Percentiles rank a stretch among this genome's conserved stretches.
phyloP scores from a whole-genome alignment of 805 yeast genomes.

The Wickerhamiella australiensis region DNA sequence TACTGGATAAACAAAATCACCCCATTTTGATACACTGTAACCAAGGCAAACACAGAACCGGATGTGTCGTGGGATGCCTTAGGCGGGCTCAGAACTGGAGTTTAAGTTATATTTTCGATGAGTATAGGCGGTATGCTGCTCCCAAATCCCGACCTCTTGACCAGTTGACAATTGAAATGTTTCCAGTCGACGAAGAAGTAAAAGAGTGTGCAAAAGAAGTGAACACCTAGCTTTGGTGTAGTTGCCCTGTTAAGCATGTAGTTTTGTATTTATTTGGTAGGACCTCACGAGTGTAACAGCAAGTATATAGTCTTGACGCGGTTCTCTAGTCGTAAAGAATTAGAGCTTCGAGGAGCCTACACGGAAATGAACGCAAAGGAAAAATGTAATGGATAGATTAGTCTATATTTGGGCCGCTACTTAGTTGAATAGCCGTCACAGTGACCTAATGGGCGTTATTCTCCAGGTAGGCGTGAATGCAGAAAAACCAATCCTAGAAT shows the following conservation, averaged over 20 bases:
- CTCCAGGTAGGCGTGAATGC: too few species aligned
- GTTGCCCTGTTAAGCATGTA: background rate
- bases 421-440: too few species aligned
- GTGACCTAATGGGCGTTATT: too few species aligned
- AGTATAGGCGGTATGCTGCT: constrained; percentile 83
- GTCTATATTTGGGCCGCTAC: too few species aligned
- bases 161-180: constrained; percentile 88
- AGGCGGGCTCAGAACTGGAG: constrained; percentile 88
- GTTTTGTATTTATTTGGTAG: background rate
- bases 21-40: constrained; percentile 92
- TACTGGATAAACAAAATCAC: constrained; percentile 74
- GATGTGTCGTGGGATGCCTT: constrained; percentile 88
- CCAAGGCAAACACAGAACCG: constrained; percentile 93
- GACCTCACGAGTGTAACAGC: too few species aligned
- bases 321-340: too few species aligned
- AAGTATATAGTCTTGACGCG: too few species aligned
- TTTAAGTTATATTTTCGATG: constrained; percentile 86
- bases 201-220: background rate
- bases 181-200: constrained; percentile 43
- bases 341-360: too few species aligned
- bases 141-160: constrained; percentile 94
- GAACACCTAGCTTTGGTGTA: background rate
- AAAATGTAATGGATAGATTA: too few species aligned
- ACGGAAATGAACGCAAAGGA: too few species aligned
- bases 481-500: too few species aligned